Conservation (phyloP, 768 basidiomycete species). For the Lentinula edodes region DNA sequence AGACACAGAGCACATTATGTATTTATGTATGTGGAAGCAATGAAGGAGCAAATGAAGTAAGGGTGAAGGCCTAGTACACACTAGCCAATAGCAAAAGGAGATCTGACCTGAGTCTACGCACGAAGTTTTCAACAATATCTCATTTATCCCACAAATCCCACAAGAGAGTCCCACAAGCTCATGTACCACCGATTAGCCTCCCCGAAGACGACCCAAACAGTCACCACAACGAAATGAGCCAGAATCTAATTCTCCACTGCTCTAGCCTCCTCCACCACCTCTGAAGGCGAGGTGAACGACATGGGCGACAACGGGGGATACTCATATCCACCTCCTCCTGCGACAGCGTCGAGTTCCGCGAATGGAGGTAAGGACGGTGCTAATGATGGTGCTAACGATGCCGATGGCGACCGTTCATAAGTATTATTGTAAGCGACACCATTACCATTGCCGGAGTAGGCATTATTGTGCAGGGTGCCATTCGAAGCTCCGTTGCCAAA, state of each 20-base stretch:
- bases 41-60: too few relatives aligned
- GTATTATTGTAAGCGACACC: background rate
- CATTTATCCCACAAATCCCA: too few relatives aligned
- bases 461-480: background rate
- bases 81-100: too few relatives aligned
- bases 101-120: too few relatives aligned
- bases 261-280: constrained; percentile 19
- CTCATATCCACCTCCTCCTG: constrained; percentile 68
- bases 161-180: too few relatives aligned
- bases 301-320: constrained; percentile 68
- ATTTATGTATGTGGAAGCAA: too few relatives aligned
- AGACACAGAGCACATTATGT: too few relatives aligned
- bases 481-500: background rate
- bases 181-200: too few relatives aligned
- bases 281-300: constrained; percentile 52
- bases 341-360: constrained; percentile 69
- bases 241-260: too few relatives aligned
- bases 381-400: background rate
- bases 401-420: background rate
- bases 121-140: too few relatives aligned
- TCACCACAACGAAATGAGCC: background rate
- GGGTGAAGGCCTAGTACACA: too few relatives aligned
- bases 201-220: background rate
- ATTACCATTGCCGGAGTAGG: background rate
- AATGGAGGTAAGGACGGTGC: constrained; percentile 2